Conservation (phyloP, 2,329 filamentous ascomycete genomes). For the Talaromyces sp. region DNA sequence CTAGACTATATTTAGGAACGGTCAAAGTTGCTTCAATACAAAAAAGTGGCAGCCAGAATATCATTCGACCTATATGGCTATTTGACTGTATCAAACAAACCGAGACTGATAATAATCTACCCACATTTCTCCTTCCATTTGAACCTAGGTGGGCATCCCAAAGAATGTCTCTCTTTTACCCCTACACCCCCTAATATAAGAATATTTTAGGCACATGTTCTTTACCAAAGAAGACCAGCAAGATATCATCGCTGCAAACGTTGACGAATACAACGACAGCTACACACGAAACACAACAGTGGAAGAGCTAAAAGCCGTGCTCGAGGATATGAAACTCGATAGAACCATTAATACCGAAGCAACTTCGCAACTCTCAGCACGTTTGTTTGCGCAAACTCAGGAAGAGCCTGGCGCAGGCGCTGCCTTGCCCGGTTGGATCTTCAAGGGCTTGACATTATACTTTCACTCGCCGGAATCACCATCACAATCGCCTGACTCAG, state of each 20-base stretch:
- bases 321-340: conserved; percentile 35
- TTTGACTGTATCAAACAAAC: conserved; percentile 68
- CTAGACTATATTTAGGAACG: conserved; percentile 30
- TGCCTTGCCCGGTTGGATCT: conserved; percentile 41
- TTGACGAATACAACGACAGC: conserved; percentile 77
- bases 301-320: conserved; percentile 56
- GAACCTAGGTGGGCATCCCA: conserved; percentile 45
- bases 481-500: not conserved
- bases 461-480: conserved; percentile 26
- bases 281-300: conserved; percentile 65
- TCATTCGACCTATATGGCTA: conserved; percentile 78
- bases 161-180: conserved; percentile 14
- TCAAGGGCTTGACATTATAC: conserved; percentile 43
- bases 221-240: conserved; percentile 56
- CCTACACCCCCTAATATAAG: not conserved
- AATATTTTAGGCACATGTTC: conserved; percentile 63
- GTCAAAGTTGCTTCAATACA: conserved; percentile 81
- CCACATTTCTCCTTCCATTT: conserved; percentile 59
- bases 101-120: conserved; percentile 48
- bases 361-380: conserved; percentile 36
- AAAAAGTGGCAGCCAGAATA: conserved; percentile 64
- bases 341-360: conserved; percentile 35
- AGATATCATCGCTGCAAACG: conserved; percentile 53
- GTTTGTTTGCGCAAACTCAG: conserved; percentile 54
- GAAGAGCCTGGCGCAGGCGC: conserved; percentile 18